These are phyloP conservation scores for Cenchrus purpureus DNA, from an alignment of 176 grass and related monocot species.

Conservation along the genomic window DNA sequence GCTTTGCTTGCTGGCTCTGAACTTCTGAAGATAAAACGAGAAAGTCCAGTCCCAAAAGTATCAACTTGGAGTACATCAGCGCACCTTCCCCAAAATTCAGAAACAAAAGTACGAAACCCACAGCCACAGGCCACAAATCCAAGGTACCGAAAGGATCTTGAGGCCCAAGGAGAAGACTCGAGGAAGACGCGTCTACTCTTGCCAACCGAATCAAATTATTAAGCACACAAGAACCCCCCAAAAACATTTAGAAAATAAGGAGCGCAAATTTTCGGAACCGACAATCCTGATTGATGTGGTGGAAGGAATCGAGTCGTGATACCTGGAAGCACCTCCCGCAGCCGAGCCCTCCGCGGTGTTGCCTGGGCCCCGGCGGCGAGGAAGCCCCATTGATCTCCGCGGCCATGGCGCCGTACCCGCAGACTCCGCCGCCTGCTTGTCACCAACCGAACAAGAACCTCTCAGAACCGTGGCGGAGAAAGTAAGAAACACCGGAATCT, in stretches of 20 bases:
- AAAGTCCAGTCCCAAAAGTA: background rate
- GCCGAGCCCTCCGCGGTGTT: constrained; percentile 62
- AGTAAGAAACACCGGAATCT: background rate
- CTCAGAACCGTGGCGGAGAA: background rate
- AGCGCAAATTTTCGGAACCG: background rate
- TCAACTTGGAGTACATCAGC: background rate
- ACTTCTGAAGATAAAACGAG: background rate
- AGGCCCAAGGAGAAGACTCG: background rate
- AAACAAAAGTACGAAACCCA: background rate
- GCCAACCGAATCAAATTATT: background rate
- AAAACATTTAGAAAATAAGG: background rate
- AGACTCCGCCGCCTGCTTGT: constrained; percentile 53
- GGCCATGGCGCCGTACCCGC: constrained; percentile 72
- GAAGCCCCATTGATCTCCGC: constrained; percentile 70
- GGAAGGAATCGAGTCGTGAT: background rate
- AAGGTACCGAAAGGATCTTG: background rate
- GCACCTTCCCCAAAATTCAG: background rate
- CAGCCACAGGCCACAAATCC: background rate
- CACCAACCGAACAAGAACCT: background rate
- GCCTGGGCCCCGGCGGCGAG: constrained; percentile 57
- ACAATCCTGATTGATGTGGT: background rate
- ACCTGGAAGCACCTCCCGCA: constrained; percentile 86
- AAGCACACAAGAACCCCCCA: background rate
- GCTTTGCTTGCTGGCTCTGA: background rate
- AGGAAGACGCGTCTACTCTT: background rate